These are phyloP conservation scores for Saccharomycopsis sp. DNA, from an alignment of 805 yeast genomes.

Conservation along the genomic window DNA sequence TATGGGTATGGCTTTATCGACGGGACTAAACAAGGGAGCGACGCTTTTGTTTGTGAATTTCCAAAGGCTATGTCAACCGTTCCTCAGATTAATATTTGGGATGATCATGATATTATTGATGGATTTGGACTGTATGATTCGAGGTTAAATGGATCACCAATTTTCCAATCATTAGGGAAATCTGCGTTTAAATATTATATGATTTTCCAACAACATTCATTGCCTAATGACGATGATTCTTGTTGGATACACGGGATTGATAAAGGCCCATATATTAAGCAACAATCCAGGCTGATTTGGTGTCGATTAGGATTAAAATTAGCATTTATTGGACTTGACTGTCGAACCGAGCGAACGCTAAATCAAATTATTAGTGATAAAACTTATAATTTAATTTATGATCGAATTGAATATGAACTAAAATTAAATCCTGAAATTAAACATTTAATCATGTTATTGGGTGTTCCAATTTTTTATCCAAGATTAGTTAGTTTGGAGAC, in stretches of 20 bases:
- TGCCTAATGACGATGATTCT: slow-evolving; percentile 31
- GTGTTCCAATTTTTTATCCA: slow-evolving; percentile 94
- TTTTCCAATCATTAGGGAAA: slow-evolving; percentile 66
- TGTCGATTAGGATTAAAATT: slow-evolving; percentile 68
- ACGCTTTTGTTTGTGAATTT: slow-evolving; percentile 60
- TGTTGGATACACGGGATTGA: slow-evolving; percentile 55
- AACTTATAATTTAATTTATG: slow-evolving; percentile 56
- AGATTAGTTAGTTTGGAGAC: slow-evolving; percentile 85
- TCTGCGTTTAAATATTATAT: slow-evolving; percentile 79
- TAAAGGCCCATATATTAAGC: slow-evolving; percentile 55
- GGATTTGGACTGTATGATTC: slow-evolving; percentile 88
- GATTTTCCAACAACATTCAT: slow-evolving; percentile 85
- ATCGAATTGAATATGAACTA: slow-evolving; percentile 52
- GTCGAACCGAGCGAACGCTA: slow-evolving; percentile 82
- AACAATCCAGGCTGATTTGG: slow-evolving; percentile 59
- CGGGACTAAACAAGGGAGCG: slow-evolving; percentile 53
- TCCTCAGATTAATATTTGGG: slow-evolving; percentile 81
- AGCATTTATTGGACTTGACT: slow-evolving; percentile 75
- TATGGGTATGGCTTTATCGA: slow-evolving; percentile 85
- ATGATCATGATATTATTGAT: slow-evolving; percentile 95
- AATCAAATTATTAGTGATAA: slow-evolving; percentile 44
- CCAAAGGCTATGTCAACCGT: slow-evolving; percentile 76
- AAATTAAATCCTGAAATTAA: slow-evolving; percentile 48
- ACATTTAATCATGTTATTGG: slow-evolving; percentile 77
- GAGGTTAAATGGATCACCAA: slow-evolving; percentile 58